phyloP scores from a whole-genome alignment of 139 green algal genomes.

The Chlamydomonas sphaeroides region DNA sequence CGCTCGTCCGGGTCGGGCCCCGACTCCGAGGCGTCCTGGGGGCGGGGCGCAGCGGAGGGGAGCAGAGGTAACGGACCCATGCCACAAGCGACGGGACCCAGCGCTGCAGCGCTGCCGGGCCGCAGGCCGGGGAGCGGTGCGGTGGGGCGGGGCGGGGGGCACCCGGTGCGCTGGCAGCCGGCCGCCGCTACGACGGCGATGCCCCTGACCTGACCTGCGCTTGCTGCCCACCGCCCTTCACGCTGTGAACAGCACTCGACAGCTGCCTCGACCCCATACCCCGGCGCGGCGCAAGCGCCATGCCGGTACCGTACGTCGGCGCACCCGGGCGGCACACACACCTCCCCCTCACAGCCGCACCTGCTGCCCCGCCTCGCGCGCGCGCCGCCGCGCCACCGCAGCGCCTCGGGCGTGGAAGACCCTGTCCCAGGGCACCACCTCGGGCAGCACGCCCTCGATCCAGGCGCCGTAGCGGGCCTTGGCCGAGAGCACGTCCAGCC shows the following conservation, averaged over 20 bases:
- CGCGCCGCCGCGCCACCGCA: not conserved
- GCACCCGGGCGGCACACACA: not conserved
- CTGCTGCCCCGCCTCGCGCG: not conserved
- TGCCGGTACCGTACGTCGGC: not conserved
- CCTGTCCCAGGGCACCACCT: constrained; percentile 61
- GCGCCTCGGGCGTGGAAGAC: constrained; percentile 51
- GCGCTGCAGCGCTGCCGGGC: too few species aligned
- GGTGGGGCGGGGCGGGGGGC: too few species aligned
- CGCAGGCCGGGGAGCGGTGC: too few species aligned
- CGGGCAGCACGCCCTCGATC: constrained; percentile 69
- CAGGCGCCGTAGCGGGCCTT: constrained; percentile 74
- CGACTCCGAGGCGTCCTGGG: not conserved
- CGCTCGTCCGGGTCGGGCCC: constrained; percentile 19
- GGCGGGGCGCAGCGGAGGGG: too few species aligned
- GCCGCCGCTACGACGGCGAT: too few species aligned
- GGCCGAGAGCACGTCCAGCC: constrained; percentile 64
- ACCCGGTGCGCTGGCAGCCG: too few species aligned
- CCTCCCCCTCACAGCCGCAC: not conserved
- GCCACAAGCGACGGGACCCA: too few species aligned
- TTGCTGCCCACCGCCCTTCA: too few species aligned
- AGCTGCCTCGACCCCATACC: not conserved
- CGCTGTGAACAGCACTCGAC: too few species aligned
- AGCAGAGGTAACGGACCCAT: too few species aligned
- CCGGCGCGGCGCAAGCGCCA: too few species aligned
- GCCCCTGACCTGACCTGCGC: too few species aligned